Percentiles rank a stretch among this genome's conserved stretches.
Conservation (phyloP, 2,329 filamentous ascomycete genomes). For the Hypocreales sp. region DNA sequence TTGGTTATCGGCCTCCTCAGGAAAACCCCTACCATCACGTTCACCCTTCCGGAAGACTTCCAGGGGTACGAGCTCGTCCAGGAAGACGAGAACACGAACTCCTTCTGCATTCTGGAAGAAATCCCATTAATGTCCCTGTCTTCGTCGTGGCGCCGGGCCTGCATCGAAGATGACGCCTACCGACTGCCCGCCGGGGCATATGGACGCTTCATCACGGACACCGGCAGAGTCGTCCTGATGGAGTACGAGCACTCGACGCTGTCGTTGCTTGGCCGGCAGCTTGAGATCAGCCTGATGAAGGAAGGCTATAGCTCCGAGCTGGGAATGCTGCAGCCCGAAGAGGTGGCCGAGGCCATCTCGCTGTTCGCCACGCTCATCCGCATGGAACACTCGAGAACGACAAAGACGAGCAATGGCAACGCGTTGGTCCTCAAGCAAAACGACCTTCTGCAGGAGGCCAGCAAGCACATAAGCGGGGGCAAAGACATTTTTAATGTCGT, state of each 20-base stretch:
- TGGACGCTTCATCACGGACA: conserved; percentile 63
- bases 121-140: conserved; percentile 45
- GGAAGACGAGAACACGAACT: conserved; percentile 76
- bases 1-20: conserved; percentile 49
- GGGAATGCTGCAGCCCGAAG: conserved; percentile 39
- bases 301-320: conserved; percentile 37
- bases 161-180: conserved; percentile 34
- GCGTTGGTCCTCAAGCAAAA: conserved; percentile 19
- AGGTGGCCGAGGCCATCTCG: conserved; percentile 57
- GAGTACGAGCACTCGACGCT: conserved; percentile 71
- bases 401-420: conserved; percentile 6
- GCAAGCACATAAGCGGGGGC: conserved; percentile 39
- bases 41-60: conserved; percentile 58
- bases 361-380: conserved; percentile 58
- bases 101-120: conserved; percentile 50
- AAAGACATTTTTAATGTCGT: conserved; percentile 69
- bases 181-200: conserved; percentile 49
- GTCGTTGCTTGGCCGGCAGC: conserved; percentile 60
- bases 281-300: conserved; percentile 50
- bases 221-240: conserved; percentile 58
- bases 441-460: conserved; percentile 36
- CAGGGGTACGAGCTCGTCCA: conserved; percentile 60
- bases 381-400: conserved; percentile 25
- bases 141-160: conserved; percentile 26
- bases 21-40: conserved; percentile 59